Evolutionary conservation across 176 grass and related monocot genomes (phyloP).

Genomic region (Hsuehochloa calcarea): DNA sequence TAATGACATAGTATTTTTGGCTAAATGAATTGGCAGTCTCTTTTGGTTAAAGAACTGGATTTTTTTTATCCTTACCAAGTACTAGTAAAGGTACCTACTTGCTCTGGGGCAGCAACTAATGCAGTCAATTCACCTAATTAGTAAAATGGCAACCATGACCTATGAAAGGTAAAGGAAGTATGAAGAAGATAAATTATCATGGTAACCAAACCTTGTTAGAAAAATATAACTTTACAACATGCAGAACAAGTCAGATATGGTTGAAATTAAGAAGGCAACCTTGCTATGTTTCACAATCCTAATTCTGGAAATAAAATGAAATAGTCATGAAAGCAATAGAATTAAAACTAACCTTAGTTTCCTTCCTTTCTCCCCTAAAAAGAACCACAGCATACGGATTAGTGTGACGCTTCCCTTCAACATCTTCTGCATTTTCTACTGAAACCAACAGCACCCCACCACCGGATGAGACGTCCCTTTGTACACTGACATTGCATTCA

Average conservation of each 20-base stretch:
- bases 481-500: constrained; percentile 30
- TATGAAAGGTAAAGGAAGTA: neutral
- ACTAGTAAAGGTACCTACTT: neutral
- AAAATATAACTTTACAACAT: neutral
- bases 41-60: neutral
- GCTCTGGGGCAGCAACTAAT: neutral
- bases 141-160: neutral
- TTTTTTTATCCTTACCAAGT: neutral
- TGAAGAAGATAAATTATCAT: neutral
- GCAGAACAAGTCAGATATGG: neutral
- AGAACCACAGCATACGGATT: constrained; percentile 73
- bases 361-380: constrained; percentile 79
- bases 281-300: neutral
- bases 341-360: constrained; percentile 64
- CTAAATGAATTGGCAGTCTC: neutral
- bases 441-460: constrained; percentile 69
- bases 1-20: neutral
- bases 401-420: constrained; percentile 85
- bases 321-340: neutral
- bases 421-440: constrained; percentile 72
- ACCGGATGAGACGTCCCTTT: constrained; percentile 11
- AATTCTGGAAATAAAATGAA: neutral
- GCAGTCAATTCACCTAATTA: neutral
- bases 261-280: neutral
- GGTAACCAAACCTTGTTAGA: neutral